A percentile compares a stretch with the other conserved stretches of the same genome.
Evolutionary conservation across 352 stramenopile species (phyloP).

Genomic region (Globisporangium paroecandrum): DNA sequence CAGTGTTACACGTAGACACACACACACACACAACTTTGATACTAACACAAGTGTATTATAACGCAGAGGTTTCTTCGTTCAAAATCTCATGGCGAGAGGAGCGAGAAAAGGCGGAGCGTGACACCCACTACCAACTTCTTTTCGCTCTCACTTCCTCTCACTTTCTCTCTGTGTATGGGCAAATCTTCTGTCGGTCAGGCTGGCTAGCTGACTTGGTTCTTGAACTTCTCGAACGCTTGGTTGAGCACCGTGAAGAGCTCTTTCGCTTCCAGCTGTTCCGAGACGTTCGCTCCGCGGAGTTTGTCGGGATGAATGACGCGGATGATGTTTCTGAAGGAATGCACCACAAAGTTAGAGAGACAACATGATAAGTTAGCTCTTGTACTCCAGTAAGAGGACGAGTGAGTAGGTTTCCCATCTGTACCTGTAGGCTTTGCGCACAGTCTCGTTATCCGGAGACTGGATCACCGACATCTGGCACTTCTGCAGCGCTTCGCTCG

Average conservation of each 20-base stretch:
- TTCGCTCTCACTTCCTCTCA: not conserved
- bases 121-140: not conserved
- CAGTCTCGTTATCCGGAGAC: slow-evolving; percentile 73
- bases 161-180: not conserved
- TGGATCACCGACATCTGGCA: slow-evolving; percentile 78
- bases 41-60: slow-evolving; percentile 1
- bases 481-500: slow-evolving; percentile 65
- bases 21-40: not conserved
- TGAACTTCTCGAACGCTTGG: slow-evolving; percentile 86
- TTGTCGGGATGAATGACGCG: slow-evolving; percentile 86
- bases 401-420: not conserved
- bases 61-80: slow-evolving; percentile 14
- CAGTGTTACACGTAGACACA: not conserved
- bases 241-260: slow-evolving; percentile 87
- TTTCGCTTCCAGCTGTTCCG: slow-evolving; percentile 82
- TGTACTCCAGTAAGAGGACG: not conserved
- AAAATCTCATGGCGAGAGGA: slow-evolving; percentile 11
- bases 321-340: slow-evolving; percentile 68
- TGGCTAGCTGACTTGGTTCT: slow-evolving; percentile 34
- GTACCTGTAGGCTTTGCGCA: slow-evolving; percentile 80
- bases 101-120: not conserved
- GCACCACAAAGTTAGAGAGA: not conserved
- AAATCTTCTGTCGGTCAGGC: not conserved
- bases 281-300: slow-evolving; percentile 63
- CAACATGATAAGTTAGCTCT: not conserved